Evolutionary conservation across 2,329 filamentous ascomycete species (phyloP), one percentile per base, ranked within the genome.

Genomic region (Stemphylium vesicarium): DNA sequence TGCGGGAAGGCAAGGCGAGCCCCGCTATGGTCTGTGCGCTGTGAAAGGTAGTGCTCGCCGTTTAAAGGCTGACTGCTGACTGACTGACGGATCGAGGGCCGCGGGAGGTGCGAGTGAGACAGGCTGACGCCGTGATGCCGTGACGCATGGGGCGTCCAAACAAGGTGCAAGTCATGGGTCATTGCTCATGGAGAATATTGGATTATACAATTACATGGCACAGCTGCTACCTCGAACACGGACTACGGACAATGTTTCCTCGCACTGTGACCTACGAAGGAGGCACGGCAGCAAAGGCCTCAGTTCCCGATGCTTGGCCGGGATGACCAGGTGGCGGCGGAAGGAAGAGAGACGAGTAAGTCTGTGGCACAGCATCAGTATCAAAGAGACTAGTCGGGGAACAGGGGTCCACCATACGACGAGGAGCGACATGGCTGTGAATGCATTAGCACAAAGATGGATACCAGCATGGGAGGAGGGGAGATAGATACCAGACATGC

Each of bases 401-500:
- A 15, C 31, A 35, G 41, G 20, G 36, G 31, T 26, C 35, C 29
- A 53, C 76, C 78, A 68, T 70, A 80, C 78, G 42, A 81, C 78
- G 29, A 74, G 68, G 33, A 81, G 68, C 24, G 79, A 78, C 75
- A 82, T 76, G 56, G 78, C 72, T 76, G 57, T 13, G 40, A 41
- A 16, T 16, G 22, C 22, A 50, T 68, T 57, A 66, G 63, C 33
- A 47, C 22, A 3, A 12, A 11, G 36, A 22, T 15, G 35, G 15
- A 16, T 9, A 4, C 4, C 12, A 18, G 22, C 15, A 12, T 35
- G n/a, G 37, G 22, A 29, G 37, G 22, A 29, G 38, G 1, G 15
- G n/a, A 3, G 22, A 11, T 44, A 84, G 87, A 68, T 81, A 92
- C 89, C 70, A 16, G 90, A 86, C 90, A 96, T 95, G 75, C 87